A percentile compares a stretch with the other conserved stretches of the same genome.
Evolutionary conservation across 2,329 filamentous ascomycete genomes (phyloP).

Genomic region (Neofusicoccum sp.): DNA sequence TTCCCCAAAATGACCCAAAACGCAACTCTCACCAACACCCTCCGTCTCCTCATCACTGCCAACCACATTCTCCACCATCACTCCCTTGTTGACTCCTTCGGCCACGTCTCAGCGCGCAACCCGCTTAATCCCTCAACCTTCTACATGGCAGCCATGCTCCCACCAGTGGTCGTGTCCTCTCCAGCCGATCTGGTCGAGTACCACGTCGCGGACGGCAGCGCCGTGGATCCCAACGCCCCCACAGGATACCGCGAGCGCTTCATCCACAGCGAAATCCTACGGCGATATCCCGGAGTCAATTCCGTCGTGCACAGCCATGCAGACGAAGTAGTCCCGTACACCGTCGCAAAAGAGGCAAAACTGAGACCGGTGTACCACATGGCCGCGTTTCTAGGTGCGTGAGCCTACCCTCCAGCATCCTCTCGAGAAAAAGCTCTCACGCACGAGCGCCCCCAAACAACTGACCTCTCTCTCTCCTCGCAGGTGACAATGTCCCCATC

Average conservation of each 20-base stretch:
- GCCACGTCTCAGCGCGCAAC: conserved; percentile 55
- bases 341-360: conserved; percentile 38
- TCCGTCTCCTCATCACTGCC: conserved; percentile 47
- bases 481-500: conserved; percentile 35
- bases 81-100: conserved; percentile 53
- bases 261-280: conserved; percentile 48
- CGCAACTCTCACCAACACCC: conserved; percentile 31
- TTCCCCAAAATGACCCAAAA: neutral
- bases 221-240: conserved; percentile 34
- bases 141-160: conserved; percentile 45
- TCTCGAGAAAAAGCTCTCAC: neutral
- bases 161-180: conserved; percentile 43
- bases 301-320: conserved; percentile 46
- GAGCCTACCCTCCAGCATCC: neutral
- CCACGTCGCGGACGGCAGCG: conserved; percentile 40
- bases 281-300: conserved; percentile 43
- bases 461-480: neutral
- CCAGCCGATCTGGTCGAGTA: conserved; percentile 46
- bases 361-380: conserved; percentile 40
- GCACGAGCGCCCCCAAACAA: neutral
- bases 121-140: conserved; percentile 47
- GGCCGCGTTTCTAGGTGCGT: conserved; percentile 43
- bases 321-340: conserved; percentile 43
- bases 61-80: conserved; percentile 55
- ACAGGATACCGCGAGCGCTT: conserved; percentile 42